A percentile compares a stretch with the other conserved stretches of the same genome.
Evolutionary conservation across 2,329 filamentous ascomycete genomes (phyloP).

Genomic region (Claviceps spartinae): DNA sequence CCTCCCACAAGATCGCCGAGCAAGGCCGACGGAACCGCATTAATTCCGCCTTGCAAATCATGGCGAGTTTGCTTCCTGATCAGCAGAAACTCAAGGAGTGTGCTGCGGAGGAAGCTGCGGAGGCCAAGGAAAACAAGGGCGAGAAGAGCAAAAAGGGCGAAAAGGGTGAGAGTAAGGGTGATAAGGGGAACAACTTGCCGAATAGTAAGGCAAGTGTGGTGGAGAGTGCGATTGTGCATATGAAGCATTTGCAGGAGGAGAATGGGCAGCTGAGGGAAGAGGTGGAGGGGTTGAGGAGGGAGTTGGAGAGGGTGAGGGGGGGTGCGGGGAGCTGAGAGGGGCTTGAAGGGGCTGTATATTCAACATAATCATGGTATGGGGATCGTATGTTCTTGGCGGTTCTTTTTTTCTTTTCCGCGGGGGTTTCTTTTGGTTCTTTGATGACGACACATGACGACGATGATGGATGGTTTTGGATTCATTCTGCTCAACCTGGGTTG

Average conservation of each 20-base stretch:
- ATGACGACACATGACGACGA: background rate
- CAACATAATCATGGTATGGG: no score
- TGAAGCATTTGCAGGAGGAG: constrained; percentile 69
- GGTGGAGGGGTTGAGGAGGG: constrained; percentile 25
- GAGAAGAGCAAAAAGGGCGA: constrained; percentile 16
- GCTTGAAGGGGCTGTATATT: no score
- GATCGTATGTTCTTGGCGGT: background rate
- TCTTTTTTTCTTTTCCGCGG: no score
- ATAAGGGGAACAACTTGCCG: constrained; percentile 36
- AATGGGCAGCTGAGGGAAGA: constrained; percentile 54
- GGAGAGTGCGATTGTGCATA: constrained; percentile 93
- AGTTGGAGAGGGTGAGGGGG: constrained; percentile 14
- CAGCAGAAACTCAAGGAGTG: constrained; percentile 25
- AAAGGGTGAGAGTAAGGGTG: constrained; percentile 18
- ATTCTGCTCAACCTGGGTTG: no score
- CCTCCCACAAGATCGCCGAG: constrained; percentile 95
- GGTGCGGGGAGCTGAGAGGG: background rate
- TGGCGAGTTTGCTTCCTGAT: constrained; percentile 71
- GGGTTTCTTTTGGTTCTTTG: background rate
- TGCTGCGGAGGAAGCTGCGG: no score
- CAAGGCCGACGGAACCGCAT: constrained; percentile 92
- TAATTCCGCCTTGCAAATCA: constrained; percentile 84
- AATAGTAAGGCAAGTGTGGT: constrained; percentile 95
- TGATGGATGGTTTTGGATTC: background rate
- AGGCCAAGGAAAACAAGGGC: constrained; percentile 29